Percentiles rank a stretch among this genome's conserved stretches.
These are phyloP conservation scores for Artemisia argyi DNA, from an alignment of 129 eudicot species.

Conservation along the genomic window DNA sequence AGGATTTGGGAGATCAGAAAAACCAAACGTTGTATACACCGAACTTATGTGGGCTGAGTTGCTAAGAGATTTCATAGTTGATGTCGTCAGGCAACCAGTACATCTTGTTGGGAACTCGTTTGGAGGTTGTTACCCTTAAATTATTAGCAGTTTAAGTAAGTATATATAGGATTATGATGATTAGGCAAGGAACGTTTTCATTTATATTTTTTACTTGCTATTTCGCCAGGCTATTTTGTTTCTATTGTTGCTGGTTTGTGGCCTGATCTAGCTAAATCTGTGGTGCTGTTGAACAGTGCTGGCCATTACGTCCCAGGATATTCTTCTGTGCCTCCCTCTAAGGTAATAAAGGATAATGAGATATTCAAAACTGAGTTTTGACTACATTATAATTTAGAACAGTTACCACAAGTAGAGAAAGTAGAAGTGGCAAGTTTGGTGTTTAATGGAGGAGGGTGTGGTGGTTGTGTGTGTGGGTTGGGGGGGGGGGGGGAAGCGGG, in stretches of 20 bases:
- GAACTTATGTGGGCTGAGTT: slow-evolving; percentile 95
- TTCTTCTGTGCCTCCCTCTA: slow-evolving; percentile 53
- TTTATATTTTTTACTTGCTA: background rate
- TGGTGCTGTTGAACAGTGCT: slow-evolving; percentile 79
- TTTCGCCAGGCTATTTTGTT: slow-evolving; percentile 65
- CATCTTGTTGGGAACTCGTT: slow-evolving; percentile 96
- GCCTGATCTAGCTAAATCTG: slow-evolving; percentile 78
- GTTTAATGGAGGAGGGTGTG: no score
- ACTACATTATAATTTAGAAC: background rate
- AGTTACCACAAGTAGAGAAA: no score
- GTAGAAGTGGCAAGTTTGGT: no score
- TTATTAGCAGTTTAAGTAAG: background rate
- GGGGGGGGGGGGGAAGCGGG: no score
- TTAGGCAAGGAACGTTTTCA: background rate
- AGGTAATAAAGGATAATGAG: slow-evolving; percentile 32
- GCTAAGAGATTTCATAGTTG: slow-evolving; percentile 73
- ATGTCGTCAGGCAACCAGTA: slow-evolving; percentile 79
- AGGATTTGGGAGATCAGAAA: slow-evolving; percentile 93
- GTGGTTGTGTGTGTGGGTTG: no score
- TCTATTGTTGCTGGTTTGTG: slow-evolving; percentile 87
- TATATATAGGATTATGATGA: background rate
- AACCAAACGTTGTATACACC: slow-evolving; percentile 81
- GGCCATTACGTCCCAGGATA: slow-evolving; percentile 75
- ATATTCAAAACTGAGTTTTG: slow-evolving; percentile 12
- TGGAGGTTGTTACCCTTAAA: slow-evolving; percentile 62